phyloP scores from a whole-genome alignment of 2,329 filamentous ascomycete genomes.

The Ploettnerulaceae sp. region DNA sequence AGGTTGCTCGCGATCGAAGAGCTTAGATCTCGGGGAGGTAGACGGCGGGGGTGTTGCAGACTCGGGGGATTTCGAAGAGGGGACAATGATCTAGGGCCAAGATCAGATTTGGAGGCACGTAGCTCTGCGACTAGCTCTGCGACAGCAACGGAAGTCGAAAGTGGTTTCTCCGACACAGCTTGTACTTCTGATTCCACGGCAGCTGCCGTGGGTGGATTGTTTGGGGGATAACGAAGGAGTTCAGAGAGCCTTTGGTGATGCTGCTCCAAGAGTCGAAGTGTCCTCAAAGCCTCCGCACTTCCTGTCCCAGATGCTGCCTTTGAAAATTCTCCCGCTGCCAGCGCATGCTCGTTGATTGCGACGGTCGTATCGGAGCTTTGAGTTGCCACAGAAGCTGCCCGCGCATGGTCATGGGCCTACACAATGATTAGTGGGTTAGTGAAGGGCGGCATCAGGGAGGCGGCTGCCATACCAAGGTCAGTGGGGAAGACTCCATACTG shows the following conservation, averaged over 20 bases:
- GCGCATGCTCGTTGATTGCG: constrained; percentile 81
- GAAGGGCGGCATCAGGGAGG: not conserved
- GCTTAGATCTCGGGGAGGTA: constrained; percentile 60
- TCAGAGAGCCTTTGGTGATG: constrained; percentile 82
- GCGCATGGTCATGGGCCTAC: constrained; percentile 83
- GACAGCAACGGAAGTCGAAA: constrained; percentile 32
- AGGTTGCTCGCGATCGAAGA: constrained; percentile 87
- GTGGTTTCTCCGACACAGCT: constrained; percentile 26
- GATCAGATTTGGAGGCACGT: constrained; percentile 31
- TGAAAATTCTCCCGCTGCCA: constrained; percentile 84
- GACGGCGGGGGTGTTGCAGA: constrained; percentile 33
- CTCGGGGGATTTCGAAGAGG: constrained; percentile 27
- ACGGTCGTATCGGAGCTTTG: constrained; percentile 66
- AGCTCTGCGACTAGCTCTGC: constrained; percentile 34
- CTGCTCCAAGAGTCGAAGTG: constrained; percentile 76
- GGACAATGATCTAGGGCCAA: constrained; percentile 27
- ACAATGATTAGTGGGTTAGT: constrained; percentile 22
- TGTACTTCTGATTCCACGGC: constrained; percentile 29
- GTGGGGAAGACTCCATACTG: constrained; percentile 63
- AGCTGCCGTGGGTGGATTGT: constrained; percentile 26
- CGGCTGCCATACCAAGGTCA: constrained; percentile 52
- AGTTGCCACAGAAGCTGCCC: constrained; percentile 72
- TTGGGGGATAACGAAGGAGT: constrained; percentile 64
- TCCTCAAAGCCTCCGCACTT: constrained; percentile 70
- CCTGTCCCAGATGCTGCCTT: constrained; percentile 70